Conservation (phyloP, 2,329 filamentous ascomycete genomes). For the Cladosporium cucumerinum region DNA sequence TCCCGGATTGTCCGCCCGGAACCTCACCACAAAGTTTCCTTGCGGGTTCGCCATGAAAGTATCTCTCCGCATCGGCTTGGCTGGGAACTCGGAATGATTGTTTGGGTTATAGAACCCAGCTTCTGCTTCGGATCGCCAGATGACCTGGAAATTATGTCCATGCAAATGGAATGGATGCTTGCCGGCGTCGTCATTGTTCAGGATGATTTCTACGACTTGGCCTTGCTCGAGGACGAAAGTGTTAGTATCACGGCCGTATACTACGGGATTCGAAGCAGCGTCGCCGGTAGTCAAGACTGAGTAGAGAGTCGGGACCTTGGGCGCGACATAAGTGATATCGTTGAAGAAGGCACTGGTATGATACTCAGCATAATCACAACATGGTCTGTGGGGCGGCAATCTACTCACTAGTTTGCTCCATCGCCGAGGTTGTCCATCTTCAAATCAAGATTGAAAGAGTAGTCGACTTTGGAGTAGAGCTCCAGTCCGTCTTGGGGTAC, state of each 20-base stretch:
- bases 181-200: constrained; percentile 73
- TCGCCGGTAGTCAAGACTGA: constrained; percentile 58
- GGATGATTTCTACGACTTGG: constrained; percentile 66
- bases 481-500: constrained; percentile 64
- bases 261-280: constrained; percentile 42
- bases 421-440: constrained; percentile 65
- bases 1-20: constrained; percentile 53
- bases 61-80: constrained; percentile 47
- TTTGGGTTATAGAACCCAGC: constrained; percentile 33
- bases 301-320: constrained; percentile 77
- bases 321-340: constrained; percentile 69
- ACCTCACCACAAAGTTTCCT: constrained; percentile 55
- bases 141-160: constrained; percentile 68
- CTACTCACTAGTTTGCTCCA: constrained; percentile 60
- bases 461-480: constrained; percentile 60
- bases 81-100: constrained; percentile 37
- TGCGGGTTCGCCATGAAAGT: constrained; percentile 53
- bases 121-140: constrained; percentile 37
- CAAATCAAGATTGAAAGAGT: constrained; percentile 57
- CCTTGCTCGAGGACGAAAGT: constrained; percentile 64
- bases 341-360: constrained; percentile 54
- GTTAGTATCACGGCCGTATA: constrained; percentile 53
- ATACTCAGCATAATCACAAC: constrained; percentile 12
- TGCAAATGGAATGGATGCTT: constrained; percentile 75
- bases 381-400: not conserved